Evolutionary conservation across 371 early-diverging fungal genomes (phyloP), one percentile per base, ranked within the genome.

Genomic region (Mortierella sp.): DNA sequence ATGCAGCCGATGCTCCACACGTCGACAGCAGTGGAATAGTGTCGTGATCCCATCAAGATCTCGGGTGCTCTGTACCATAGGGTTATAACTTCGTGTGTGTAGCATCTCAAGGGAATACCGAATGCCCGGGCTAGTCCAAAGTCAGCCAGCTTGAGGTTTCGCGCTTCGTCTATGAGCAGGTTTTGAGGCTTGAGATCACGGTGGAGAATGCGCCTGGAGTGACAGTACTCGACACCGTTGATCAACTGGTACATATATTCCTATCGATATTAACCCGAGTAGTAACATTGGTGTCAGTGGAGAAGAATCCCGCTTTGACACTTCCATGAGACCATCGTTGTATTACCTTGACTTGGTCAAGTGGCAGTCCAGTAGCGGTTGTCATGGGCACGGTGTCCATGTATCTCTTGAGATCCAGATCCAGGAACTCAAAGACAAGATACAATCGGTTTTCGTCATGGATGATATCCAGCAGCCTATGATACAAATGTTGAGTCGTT

Each of bases 1-100:
- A 99, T 97, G 79, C 97, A 97, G 0, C 99, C 99, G 28, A 98
- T 87, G 64, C 93, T 92, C 99, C 99, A 99, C 84, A 99, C 96
- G 82, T 99, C 99, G 46, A 99, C 91, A 6, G 92, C 92, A 9
- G 92, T 94, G 6, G 93, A 89, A 80, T 99, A 99, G 64, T 94
- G 90, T 50, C 88, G 89, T 15, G 88, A 85, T 4, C 99, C 99
- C 65, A 97, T 82, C 41, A 99, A 80, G 49, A 99, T 92, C 81
- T 99, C 99, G 7, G 99, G 99, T 7, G 99, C 86, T 53, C 99
- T 88, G 79, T 99, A 99, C 97, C 97, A 97, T 24, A 97, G 83
- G 11, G 99, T 99, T 23, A 99, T 97, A 6, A 99, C 96, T 66
- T 98, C 94, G 80, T 97, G 96, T 23, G 99, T 99, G 81, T 97